Base-by-base conservation (phyloP, 352 stramenopile genomes). In the Blastocystis sp. region DNA sequence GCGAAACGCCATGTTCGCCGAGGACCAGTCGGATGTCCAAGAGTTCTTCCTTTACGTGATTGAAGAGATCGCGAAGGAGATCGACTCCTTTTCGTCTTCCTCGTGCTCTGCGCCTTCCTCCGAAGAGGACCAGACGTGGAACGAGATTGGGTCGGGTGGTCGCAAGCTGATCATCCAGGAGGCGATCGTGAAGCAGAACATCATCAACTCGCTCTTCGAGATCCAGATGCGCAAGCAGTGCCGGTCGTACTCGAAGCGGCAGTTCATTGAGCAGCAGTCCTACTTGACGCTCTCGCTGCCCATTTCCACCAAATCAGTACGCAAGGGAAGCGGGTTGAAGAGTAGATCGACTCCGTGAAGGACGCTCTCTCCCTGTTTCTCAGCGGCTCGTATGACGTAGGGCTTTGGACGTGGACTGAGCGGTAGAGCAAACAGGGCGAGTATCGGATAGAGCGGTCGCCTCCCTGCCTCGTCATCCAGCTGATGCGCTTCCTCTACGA, bases 1-100 rank as follows among this genome's bases (percentile, higher is more conserved):
- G 24, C 55, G 60, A 24, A 85, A 85, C 29, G 65, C 29, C n/a
- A 85, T 85, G 74, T 85, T 85, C 66, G 51, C 74, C 6, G 74
- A 63, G 33, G 74, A 85, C 3, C 74, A 85, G 55, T 85, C 74
- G 26, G 74, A 85, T 41, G 37, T 66, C 21, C 74, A 85, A 24
- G 74, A 85, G 37, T 85, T 85, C 74, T 85, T 85, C 29, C 35
- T 85, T 2, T 85, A 69, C 55, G 10, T 85, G 26, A 45, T 85
- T 3, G n/a, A 62, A 3, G 74, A 85, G 26, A 39, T 85, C 16
- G 31, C 74, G 1, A 67, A 39, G n/a, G 74, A 85, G 55, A 29
- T 66, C 3, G 35, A 39, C 6, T 55, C 45, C 45, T 55, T 55
- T 16, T 6, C 45, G 6, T 16, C 45, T 16, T 55, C 45, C 45